Evolutionary conservation across 2,329 filamentous ascomycete species (phyloP).

Genomic region (Elsinoe ampelina): DNA sequence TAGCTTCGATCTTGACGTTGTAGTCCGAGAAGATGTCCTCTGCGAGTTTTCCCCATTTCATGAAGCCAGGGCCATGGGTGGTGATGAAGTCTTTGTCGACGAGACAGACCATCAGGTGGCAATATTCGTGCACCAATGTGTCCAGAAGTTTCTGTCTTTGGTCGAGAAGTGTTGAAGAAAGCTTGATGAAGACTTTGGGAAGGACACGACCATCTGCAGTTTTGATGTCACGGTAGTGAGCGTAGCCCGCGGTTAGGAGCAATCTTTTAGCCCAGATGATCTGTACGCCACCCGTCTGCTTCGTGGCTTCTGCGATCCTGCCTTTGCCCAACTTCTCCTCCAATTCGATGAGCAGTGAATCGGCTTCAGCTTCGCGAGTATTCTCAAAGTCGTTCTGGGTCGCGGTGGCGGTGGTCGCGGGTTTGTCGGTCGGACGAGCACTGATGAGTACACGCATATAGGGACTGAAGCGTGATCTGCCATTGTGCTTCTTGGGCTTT

Average conservation of each 20-base stretch:
- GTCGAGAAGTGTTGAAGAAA: background rate
- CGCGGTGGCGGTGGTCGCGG: background rate
- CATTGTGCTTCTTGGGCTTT: background rate
- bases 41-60: background rate
- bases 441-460: background rate
- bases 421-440: background rate
- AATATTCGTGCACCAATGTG: background rate
- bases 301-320: constrained; percentile 48
- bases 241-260: constrained; percentile 63
- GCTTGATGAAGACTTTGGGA: background rate
- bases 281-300: constrained; percentile 58
- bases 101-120: background rate
- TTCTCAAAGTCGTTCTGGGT: constrained; percentile 50
- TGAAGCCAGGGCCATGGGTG: background rate
- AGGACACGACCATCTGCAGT: background rate
- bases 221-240: constrained; percentile 31
- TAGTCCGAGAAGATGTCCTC: background rate
- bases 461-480: background rate
- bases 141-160: background rate
- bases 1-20: background rate
- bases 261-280: constrained; percentile 70
- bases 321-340: constrained; percentile 55
- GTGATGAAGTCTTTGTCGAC: background rate
- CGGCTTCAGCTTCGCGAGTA: constrained; percentile 53
- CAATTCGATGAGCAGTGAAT: constrained; percentile 56